Evolutionary conservation across 2,329 filamentous ascomycete genomes (phyloP).

Genomic region (Exophiala bonariae): DNA sequence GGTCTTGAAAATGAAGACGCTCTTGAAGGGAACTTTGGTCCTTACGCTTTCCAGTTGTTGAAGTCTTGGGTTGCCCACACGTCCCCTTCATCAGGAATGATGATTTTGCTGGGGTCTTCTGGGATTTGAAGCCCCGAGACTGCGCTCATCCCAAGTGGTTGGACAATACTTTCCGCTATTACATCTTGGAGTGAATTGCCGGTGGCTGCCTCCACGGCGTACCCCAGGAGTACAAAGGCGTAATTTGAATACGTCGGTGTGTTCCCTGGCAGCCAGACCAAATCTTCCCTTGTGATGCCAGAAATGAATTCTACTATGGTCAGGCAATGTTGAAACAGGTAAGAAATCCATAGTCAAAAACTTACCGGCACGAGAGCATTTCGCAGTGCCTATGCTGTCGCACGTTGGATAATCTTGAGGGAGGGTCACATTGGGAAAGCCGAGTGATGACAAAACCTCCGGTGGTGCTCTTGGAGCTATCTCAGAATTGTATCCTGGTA

Average conservation of each 20-base stretch:
- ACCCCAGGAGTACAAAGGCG: constrained; percentile 46
- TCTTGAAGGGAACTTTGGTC: background rate
- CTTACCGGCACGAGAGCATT: background rate
- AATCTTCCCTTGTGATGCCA: too few relatives aligned
- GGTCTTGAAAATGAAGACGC: background rate
- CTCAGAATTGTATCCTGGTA: too few relatives aligned
- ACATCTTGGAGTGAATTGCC: constrained; percentile 41
- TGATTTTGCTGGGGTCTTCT: too few relatives aligned
- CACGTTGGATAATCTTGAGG: background rate
- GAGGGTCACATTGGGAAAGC: background rate
- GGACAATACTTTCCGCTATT: constrained; percentile 41
- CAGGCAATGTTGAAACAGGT: too few relatives aligned
- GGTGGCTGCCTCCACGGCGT: constrained; percentile 47
- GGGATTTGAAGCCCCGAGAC: too few relatives aligned
- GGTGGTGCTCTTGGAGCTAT: background rate
- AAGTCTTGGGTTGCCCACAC: constrained; percentile 12
- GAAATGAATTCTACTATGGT: too few relatives aligned
- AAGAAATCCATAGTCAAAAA: too few relatives aligned
- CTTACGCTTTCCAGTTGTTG: constrained; percentile 1
- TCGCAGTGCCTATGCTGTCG: background rate
- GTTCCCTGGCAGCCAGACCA: constrained; percentile 20
- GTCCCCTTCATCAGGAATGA: too few relatives aligned
- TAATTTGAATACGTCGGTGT: constrained; percentile 53
- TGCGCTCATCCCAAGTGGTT: constrained; percentile 40
- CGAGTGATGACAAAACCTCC: background rate